Base-by-base conservation (phyloP, 2,329 filamentous ascomycete genomes). In the Beauveria australis region DNA sequence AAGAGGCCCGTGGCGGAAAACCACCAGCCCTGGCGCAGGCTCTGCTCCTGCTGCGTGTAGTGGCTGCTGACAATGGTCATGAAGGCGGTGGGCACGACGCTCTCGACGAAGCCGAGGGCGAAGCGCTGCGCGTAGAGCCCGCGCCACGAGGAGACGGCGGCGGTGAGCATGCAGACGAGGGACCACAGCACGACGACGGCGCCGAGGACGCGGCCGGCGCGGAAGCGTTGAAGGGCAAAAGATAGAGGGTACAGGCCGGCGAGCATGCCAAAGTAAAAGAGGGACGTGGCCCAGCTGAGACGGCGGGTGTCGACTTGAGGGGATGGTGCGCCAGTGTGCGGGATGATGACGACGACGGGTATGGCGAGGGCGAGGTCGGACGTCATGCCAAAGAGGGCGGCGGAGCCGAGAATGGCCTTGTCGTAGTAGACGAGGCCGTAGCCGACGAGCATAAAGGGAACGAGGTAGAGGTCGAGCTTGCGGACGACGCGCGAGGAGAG, bases 261-360 rank as follows among this genome's bases (percentile, higher is more conserved):
- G 2, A 92, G 78, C 87, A 89, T 89, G 43, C 89, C 89, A 65
- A 92, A 91, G 75, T 91, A 92, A 75, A 92, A 91, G 67, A 91
- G 78, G 0, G 87, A 91, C 0, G 88, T 91, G 2, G 89, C 89
- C 89, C 88, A 92, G 65, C 82, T 86, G 30, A 92, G 80, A 12
- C 89, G 81, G 0, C 81, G 79, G 0, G 89, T 91, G 68, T 88
- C 82, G 18, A 81, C 81, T 30, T 30, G 30, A 2, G 28, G 26
- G 30, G 30, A 9, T 30, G 30, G 0, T 81, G 81, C 70, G 0
- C 73, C 24, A 1, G 70, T 5, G 47, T n/a, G 67, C 2, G 64
- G 46, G 65, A 78, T n/a, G n/a, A n/a, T n/a, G n/a, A n/a, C 71
- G 14, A 24, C 24, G 24, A 24, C 24, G 3, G 81, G 73, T 4